These are phyloP conservation scores for Chionographis japonica DNA, from an alignment of 106 monocot species.

Conservation along the genomic window DNA sequence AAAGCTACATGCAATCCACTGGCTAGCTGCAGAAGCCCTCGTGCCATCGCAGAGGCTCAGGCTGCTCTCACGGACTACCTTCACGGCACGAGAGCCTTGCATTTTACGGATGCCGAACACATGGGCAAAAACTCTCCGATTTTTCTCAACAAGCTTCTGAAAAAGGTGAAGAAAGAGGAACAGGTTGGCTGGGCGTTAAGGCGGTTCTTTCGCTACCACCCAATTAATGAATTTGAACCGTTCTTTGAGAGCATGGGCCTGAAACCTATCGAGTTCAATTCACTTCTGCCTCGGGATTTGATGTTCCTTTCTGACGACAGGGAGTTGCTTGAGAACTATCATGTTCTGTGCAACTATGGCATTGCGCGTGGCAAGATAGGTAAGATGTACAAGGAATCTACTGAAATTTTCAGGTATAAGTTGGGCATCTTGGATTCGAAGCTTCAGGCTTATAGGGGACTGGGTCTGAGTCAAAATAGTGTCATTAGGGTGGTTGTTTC, in stretches of 20 bases:
- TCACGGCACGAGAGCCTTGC: constrained; percentile 45
- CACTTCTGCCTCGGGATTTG: constrained; percentile 47
- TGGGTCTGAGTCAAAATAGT: constrained; percentile 47
- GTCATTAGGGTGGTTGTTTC: constrained; percentile 52
- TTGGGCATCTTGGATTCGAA: constrained; percentile 33
- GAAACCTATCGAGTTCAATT: constrained; percentile 35
- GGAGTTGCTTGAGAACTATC: constrained; percentile 50
- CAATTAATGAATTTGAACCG: constrained; percentile 83
- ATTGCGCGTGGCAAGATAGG: constrained; percentile 67
- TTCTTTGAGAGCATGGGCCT: constrained; percentile 86
- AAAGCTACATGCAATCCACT: background rate
- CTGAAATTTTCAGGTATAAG: constrained; percentile 37
- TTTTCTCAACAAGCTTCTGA: constrained; percentile 44
- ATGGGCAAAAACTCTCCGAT: constrained; percentile 48
- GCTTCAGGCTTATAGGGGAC: constrained; percentile 48
- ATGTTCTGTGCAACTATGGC: constrained; percentile 68
- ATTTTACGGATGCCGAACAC: constrained; percentile 52
- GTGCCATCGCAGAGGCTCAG: constrained; percentile 22
- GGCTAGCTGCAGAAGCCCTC: background rate
- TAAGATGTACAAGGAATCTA: constrained; percentile 56
- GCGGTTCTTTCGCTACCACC: constrained; percentile 53
- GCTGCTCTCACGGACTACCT: constrained; percentile 63
- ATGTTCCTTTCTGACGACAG: constrained; percentile 63
- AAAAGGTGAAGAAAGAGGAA: constrained; percentile 31
- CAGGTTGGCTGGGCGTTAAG: constrained; percentile 27